Evolutionary conservation across 2,329 filamentous ascomycete species (phyloP), one percentile per base, ranked within the genome.

Genomic region (Parafenestella ontariensis): DNA sequence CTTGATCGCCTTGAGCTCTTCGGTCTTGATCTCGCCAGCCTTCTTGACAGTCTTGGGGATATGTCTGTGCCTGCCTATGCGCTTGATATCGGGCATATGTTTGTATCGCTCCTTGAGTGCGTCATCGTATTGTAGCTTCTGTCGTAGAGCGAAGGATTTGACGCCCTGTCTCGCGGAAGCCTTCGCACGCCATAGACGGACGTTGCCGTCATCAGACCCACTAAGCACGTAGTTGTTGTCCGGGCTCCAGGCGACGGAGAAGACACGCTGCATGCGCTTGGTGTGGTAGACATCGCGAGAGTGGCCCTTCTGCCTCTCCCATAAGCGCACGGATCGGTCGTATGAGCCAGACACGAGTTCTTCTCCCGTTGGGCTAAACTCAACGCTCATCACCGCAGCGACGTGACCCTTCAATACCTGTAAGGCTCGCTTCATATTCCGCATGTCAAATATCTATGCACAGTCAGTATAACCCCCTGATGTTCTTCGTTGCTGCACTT

Each of bases 221-320:
- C 90, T 92, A 42, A 99, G 84, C 20, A 99, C 79, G 74, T 96
- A 99, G 67, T 91, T 91, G 62, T 89, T 88, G 75, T 99, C 95
- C 5, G 92, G 90, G 0, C 92, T 95, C 83, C 90, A 98, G 58
- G 85, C 86, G 43, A 87, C 87, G 9, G 89, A 88, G 79, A 96
- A 96, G 51, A 97, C 92, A 65, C 94, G 86, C 80, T 98, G 94
- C 94, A 97, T 97, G 60, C 95, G 88, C 79, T 97, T 96, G 17
- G 95, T 98, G 80, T 98, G 93, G 78, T 98, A 99, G 44, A 97
- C 87, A 71, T 99, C 95, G 65, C 93, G 85, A 13, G 90, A 93
- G 77, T 95, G 91, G 21, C 94, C 94, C 58, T 88, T 82, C 61
- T 88, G 85, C 52, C 90, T 85, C 72, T 87, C 87, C 90, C 92